A percentile compares a stretch with the other conserved stretches of the same genome.
These are phyloP conservation scores for Aspergillus alliaceus DNA, from an alignment of 2,329 filamentous ascomycete genomes.

Conservation along the genomic window DNA sequence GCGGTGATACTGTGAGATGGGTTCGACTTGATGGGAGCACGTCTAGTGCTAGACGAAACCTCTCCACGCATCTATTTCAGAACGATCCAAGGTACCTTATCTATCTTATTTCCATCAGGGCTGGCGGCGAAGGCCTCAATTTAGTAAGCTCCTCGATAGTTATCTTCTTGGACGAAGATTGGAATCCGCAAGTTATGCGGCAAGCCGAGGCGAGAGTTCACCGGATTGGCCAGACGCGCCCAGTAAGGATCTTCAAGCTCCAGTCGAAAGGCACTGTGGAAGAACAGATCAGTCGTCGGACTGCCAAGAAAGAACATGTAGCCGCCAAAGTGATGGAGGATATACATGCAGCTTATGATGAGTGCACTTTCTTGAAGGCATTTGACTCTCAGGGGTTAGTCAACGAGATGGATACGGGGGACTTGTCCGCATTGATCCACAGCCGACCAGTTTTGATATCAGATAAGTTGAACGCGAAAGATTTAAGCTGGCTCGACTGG, in stretches of 20 bases:
- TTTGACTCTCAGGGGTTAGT: not conserved
- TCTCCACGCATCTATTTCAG: conserved; percentile 56
- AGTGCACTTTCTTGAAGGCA: not conserved
- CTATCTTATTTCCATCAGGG: conserved; percentile 57
- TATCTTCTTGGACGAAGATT: conserved; percentile 58
- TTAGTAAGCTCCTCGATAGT: conserved; percentile 56
- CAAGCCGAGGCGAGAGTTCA: conserved; percentile 58
- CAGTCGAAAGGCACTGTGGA: conserved; percentile 59
- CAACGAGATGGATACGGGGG: not conserved
- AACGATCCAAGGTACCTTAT: conserved; percentile 50
- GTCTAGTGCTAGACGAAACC: conserved; percentile 49
- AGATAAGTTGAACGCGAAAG: not conserved
- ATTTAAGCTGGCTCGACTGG: conserved; percentile 19
- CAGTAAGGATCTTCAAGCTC: conserved; percentile 57
- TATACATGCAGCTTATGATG: not conserved
- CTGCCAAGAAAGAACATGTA: conserved; percentile 63
- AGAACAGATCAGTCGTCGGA: conserved; percentile 58
- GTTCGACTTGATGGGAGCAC: conserved; percentile 54
- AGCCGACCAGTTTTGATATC: not conserved
- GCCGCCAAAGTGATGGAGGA: conserved; percentile 60
- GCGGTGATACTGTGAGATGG: conserved; percentile 45
- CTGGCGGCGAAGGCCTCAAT: conserved; percentile 58
- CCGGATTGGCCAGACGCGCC: conserved; percentile 55
- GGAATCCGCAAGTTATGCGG: conserved; percentile 55
- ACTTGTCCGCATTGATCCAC: not conserved